Conservation (phyloP, 805 yeast genomes). For the Schizosaccharomyces lindneri region DNA sequence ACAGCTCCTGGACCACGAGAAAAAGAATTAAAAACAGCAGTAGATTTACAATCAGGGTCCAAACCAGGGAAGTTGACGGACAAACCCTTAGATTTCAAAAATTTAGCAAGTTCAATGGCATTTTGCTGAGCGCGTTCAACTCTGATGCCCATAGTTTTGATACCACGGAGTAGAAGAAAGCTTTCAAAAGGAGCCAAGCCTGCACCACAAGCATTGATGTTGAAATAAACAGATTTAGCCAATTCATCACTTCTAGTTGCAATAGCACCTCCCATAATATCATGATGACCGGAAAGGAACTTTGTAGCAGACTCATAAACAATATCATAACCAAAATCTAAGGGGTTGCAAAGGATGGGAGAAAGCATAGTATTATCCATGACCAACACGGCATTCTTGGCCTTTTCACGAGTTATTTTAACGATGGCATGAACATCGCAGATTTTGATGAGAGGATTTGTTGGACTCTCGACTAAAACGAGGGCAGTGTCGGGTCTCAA, state of each 20-base stretch:
- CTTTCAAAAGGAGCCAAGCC: constrained; percentile 83
- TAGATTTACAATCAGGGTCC: constrained; percentile 24
- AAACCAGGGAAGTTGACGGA: constrained; percentile 64
- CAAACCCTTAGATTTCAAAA: constrained; percentile 41
- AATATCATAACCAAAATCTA: constrained; percentile 68
- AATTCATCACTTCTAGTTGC: constrained; percentile 41
- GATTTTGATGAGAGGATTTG: constrained; percentile 77
- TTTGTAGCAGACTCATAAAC: constrained; percentile 88
- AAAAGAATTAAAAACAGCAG: constrained; percentile 53
- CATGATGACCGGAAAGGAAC: constrained; percentile 84
- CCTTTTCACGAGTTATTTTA: constrained; percentile 36
- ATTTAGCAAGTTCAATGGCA: constrained; percentile 50
- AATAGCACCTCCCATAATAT: constrained; percentile 83
- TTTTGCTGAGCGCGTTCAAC: constrained; percentile 72
- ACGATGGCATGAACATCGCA: constrained; percentile 53
- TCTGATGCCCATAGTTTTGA: constrained; percentile 67
- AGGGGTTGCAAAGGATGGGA: constrained; percentile 62
- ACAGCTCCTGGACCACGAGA: constrained; percentile 80
- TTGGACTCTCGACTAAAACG: constrained; percentile 75
- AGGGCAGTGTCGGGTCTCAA: constrained; percentile 37
- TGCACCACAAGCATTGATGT: constrained; percentile 72
- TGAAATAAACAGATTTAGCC: constrained; percentile 45
- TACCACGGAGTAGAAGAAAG: constrained; percentile 71
- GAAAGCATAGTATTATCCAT: constrained; percentile 96
- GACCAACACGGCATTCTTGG: constrained; percentile 47